Evolutionary conservation across 805 yeast species (phyloP).

Genomic region (Candida loeiensis): DNA sequence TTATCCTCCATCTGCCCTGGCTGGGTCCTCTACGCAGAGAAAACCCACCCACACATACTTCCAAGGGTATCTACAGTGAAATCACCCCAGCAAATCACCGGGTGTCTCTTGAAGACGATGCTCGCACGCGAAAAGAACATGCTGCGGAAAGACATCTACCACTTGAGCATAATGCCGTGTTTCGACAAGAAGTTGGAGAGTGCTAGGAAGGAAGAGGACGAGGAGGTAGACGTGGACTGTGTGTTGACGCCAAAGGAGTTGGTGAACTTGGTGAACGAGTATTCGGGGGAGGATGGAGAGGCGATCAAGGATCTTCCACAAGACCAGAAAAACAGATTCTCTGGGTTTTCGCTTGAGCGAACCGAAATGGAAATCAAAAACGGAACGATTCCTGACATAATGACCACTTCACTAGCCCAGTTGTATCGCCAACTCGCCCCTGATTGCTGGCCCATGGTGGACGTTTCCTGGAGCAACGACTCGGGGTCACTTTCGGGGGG

Average conservation of each 20-base stretch:
- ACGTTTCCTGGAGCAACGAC: slow-evolving; percentile 67
- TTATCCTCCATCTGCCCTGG: slow-evolving; percentile 89
- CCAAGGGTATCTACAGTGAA: slow-evolving; percentile 69
- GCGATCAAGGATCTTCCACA: too few species aligned
- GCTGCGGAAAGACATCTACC: slow-evolving; percentile 53
- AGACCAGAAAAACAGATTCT: too few species aligned
- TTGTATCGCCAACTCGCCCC: slow-evolving; percentile 47
- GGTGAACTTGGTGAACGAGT: slow-evolving; percentile 63
- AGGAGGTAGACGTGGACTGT: slow-evolving; percentile 74
- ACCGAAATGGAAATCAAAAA: not conserved
- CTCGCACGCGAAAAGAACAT: slow-evolving; percentile 28
- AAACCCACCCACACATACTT: slow-evolving; percentile 84
- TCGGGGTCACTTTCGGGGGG: slow-evolving; percentile 89
- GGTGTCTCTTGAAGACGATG: slow-evolving; percentile 62
- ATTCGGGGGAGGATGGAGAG: too few species aligned
- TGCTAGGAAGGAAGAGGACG: slow-evolving; percentile 65
- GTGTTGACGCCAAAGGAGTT: slow-evolving; percentile 90
- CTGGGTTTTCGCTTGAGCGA: slow-evolving; percentile 21
- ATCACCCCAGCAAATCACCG: slow-evolving; percentile 93
- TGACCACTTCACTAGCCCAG: slow-evolving; percentile 6
- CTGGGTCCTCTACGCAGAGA: slow-evolving; percentile 92
- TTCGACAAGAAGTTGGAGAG: slow-evolving; percentile 96
- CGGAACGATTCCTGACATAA: not conserved
- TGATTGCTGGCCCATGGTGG: slow-evolving; percentile 54
- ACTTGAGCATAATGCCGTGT: slow-evolving; percentile 91